Base-by-base conservation (phyloP, 768 basidiomycete genomes). In the Agaricus bisporus region DNA sequence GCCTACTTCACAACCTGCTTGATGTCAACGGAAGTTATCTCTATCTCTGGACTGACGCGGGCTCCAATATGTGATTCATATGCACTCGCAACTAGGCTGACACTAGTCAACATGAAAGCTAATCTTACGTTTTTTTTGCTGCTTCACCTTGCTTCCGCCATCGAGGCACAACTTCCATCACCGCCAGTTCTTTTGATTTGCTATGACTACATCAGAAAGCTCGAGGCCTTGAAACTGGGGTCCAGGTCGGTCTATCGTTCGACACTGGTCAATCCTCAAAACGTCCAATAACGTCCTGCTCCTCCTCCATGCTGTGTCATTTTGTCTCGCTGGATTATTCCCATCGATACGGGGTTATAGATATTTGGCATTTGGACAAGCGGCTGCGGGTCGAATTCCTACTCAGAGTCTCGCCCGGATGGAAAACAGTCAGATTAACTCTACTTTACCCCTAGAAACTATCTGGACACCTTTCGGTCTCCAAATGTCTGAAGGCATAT, bases 1-100 rank as follows among this genome's bases (percentile, higher is more conserved):
- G 12, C 48, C 48, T 49, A 49, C 48, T 49, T 49, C 48, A 38
- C 36, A 25, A 49, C 18, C 18, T 49, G 48, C 36, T 35, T 22
- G 39, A 37, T 49, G 48, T 15, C 36, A 49, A 26, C 32, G 12
- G 20, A 32, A 36, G 7, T 22, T 28, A 8, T 35, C 36, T 39
- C 37, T 2, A 49, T 48, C 47, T 20, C 20, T 20, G 48, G 37
- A 25, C n/a, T 4, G n/a, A 25, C 25, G 11, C 9, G 20, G 42
- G 25, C 42, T 43, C 42, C 20, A 41, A 4, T 26, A 3, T 43
- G 11, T 8, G 20, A 22, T 10, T 43, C 18, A 43, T 22, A 43
- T 43, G 20, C 18, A 26, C 25, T 20, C n/a, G n/a, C 38, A 39
- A 15, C 15, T 39, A 39, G 15, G 38, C 38, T 39, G 38, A 14